These are phyloP conservation scores for Lachancea kluyveri DNA, from an alignment of 805 yeast species.

Conservation along the genomic window DNA sequence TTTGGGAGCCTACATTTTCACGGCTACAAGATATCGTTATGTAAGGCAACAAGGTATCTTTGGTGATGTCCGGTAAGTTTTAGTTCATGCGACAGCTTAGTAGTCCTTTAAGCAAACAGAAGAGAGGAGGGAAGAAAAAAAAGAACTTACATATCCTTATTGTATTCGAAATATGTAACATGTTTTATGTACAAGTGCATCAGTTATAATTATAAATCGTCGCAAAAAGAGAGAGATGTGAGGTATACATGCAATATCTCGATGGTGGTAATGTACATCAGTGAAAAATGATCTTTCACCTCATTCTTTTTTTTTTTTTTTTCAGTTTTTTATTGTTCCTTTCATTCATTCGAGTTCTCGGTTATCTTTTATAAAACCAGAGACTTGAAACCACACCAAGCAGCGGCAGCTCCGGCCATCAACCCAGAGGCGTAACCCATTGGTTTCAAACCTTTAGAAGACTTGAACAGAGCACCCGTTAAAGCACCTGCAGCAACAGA, in stretches of 20 bases:
- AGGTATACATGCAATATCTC: neutral
- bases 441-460: slow-evolving; percentile 78
- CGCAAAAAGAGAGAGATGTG: slow-evolving; percentile 9
- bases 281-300: too few species aligned
- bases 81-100: too few species aligned
- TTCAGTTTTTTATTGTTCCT: too few species aligned
- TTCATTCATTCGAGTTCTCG: too few species aligned
- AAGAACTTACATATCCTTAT: slow-evolving; percentile 1
- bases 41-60: too few species aligned
- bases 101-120: too few species aligned
- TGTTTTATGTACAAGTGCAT: slow-evolving; percentile 20
- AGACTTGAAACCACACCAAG: slow-evolving; percentile 81
- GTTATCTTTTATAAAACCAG: slow-evolving; percentile 10
- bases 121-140: neutral
- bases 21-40: too few species aligned
- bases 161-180: neutral
- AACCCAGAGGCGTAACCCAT: slow-evolving; percentile 81
- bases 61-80: too few species aligned
- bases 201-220: slow-evolving; percentile 9
- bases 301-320: too few species aligned
- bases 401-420: slow-evolving; percentile 85
- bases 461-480: slow-evolving; percentile 86
- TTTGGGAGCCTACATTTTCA: neutral
- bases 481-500: slow-evolving; percentile 85
- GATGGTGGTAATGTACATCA: slow-evolving; percentile 1